Base-by-base conservation (phyloP, 495 filamentous ascomycete species). In the Penicillium parvum region DNA sequence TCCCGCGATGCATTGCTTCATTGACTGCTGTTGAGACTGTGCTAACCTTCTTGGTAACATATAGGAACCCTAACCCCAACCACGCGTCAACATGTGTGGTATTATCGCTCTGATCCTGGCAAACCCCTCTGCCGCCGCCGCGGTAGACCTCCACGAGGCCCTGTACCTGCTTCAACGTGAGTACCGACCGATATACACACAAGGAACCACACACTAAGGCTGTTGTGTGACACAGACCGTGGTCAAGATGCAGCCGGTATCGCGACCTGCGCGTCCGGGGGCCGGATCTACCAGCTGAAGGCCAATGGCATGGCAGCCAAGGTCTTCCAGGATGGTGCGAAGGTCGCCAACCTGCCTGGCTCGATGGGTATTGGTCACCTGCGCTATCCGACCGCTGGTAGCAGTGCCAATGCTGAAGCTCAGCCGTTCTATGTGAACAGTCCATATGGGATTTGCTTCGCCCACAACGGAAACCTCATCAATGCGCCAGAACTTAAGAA, bases 191-290 rank as follows among this genome's bases (percentile, higher is more conserved):
- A 33, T 37, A 37, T 23, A 16, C 38, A 25, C 25, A 15, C 16
- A 30, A 16, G 39, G 39, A 36, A 27, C 30, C 37, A 27, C 18
- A 37, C 14, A 25, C 47, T 60, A 51, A 59, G 49, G 20, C 40
- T 40, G 32, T 10, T 44, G 35, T 52, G 36, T 40, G 25, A 46
- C 29, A 43, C 45, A 71, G 68, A 76, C 56, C 64, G 90, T 55
- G 88, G 90, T 40, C 88, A 96, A 61, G 90, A 96, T 84, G 91
- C 90, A 17, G 90, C 85, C 36, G 91, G 91, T 37, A 90, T 95
- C 32, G 67, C 72, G 21, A 90, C 83, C 16, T 95, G 87, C 55
- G 83, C 78, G 4, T 62, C 75, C 0, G 85, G 87, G 10, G 89
- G 91, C 47, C 77, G 86, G 9, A 85, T 96, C 43, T 90, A 82